Conservation (phyloP, 2,329 filamentous ascomycete genomes). For the Ramichloridium luteum region DNA sequence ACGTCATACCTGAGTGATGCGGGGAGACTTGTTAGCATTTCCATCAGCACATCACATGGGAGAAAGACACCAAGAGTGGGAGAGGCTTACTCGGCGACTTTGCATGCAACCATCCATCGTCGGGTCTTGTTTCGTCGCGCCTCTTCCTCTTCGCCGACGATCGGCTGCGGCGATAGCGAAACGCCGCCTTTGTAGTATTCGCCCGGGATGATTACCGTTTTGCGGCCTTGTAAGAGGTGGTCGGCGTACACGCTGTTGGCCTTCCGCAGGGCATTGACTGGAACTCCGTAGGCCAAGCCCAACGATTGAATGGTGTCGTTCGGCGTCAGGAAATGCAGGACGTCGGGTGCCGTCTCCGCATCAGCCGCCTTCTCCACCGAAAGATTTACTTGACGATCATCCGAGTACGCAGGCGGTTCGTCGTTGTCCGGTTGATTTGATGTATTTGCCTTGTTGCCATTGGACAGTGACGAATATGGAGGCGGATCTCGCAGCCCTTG, state of each 20-base stretch:
- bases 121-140: constrained; percentile 56
- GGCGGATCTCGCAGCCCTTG: constrained; percentile 59
- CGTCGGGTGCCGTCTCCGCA: constrained; percentile 43
- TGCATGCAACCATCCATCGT: constrained; percentile 68
- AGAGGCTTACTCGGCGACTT: constrained; percentile 56
- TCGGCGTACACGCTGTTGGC: constrained; percentile 61
- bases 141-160: constrained; percentile 66
- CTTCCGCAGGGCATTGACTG: constrained; percentile 47
- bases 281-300: constrained; percentile 59
- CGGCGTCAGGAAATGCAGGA: constrained; percentile 63
- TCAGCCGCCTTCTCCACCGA: constrained; percentile 23
- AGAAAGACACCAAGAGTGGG: background rate
- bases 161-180: constrained; percentile 55
- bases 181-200: constrained; percentile 55
- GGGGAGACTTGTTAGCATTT: constrained; percentile 28
- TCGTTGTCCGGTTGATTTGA: constrained; percentile 22
- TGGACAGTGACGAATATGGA: constrained; percentile 38
- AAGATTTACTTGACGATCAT: constrained; percentile 17
- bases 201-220: constrained; percentile 59
- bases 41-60: too few relatives aligned
- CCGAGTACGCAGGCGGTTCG: constrained; percentile 34
- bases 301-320: constrained; percentile 56
- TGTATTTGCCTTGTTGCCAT: too few relatives aligned
- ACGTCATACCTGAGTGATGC: constrained; percentile 46
- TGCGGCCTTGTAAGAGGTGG: constrained; percentile 55